phyloP scores from a whole-genome alignment of 306 rosid genomes.

The Arachis stenosperma region DNA sequence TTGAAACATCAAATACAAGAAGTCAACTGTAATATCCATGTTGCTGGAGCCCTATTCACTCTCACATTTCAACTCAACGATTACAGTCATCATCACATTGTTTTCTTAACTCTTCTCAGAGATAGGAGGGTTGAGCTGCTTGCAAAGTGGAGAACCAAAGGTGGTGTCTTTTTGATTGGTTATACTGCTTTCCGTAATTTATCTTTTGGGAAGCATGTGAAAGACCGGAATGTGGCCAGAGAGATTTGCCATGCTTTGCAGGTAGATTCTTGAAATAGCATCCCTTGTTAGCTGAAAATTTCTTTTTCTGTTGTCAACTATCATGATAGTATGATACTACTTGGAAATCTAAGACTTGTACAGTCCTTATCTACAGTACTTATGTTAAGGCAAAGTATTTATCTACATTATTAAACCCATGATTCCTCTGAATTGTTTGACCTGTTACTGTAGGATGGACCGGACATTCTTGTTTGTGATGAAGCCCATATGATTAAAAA shows the following conservation, averaged over 20 bases:
- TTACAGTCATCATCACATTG: conserved; percentile 6
- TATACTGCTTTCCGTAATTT: conserved; percentile 85
- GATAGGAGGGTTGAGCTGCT: conserved; percentile 80
- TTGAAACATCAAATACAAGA: no score
- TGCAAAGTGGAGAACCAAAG: conserved; percentile 91
- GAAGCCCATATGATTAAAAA: conserved; percentile 97
- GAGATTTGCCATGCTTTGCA: conserved; percentile 82
- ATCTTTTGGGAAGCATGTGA: conserved; percentile 82
- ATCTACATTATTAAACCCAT: background rate
- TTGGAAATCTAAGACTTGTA: background rate
- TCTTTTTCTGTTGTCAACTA: background rate
- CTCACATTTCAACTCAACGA: conserved; percentile 4
- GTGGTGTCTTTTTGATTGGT: conserved; percentile 92
- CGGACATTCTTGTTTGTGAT: conserved; percentile 97
- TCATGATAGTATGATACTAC: conserved; percentile 22
- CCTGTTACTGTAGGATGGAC: conserved; percentile 78
- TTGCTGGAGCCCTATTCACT: conserved; percentile 15
- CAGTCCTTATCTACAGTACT: background rate
- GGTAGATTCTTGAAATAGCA: conserved; percentile 49
- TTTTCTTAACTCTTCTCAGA: conserved; percentile 56
- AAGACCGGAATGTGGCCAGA: conserved; percentile 71
- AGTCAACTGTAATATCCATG: background rate
- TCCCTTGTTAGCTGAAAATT: conserved; percentile 24
- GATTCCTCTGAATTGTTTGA: conserved; percentile 33
- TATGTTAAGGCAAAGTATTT: background rate